Conservation (phyloP, 345 rosid species). For the Eucalyptus coolabah region DNA sequence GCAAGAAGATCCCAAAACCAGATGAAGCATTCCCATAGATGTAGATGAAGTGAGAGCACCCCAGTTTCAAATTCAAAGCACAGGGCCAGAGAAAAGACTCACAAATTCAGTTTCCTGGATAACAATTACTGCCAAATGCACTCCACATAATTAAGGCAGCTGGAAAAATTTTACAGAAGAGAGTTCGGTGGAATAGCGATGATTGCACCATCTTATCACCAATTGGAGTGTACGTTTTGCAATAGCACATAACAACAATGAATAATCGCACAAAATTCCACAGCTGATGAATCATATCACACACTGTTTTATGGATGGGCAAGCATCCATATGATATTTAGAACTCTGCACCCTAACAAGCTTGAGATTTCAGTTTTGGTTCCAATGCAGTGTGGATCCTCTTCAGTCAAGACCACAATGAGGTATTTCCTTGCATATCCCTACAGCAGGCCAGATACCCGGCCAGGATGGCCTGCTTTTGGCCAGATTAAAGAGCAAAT, state of each 20-base stretch:
- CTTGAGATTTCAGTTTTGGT: neutral
- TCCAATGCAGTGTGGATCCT: neutral
- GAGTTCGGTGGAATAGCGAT: neutral
- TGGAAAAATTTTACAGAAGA: neutral
- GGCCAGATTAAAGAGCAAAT: neutral
- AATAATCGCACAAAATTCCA: neutral
- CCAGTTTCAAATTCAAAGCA: neutral
- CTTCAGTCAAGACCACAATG: neutral
- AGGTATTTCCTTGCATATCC: neutral
- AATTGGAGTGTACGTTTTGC: neutral
- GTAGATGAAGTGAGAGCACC: neutral
- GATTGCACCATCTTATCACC: neutral
- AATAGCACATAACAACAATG: neutral
- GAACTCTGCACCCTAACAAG: neutral
- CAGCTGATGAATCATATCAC: neutral
- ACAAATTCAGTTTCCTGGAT: neutral
- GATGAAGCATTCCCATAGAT: neutral
- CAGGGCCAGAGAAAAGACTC: neutral
- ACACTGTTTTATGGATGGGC: neutral
- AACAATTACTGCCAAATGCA: neutral
- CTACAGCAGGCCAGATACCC: neutral
- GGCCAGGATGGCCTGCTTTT: neutral
- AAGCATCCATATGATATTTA: neutral
- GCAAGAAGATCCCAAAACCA: neutral
- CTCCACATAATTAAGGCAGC: neutral